These are phyloP conservation scores for Aspergillus sp. DNA, from an alignment of 2,329 filamentous ascomycete species.

Conservation along the genomic window DNA sequence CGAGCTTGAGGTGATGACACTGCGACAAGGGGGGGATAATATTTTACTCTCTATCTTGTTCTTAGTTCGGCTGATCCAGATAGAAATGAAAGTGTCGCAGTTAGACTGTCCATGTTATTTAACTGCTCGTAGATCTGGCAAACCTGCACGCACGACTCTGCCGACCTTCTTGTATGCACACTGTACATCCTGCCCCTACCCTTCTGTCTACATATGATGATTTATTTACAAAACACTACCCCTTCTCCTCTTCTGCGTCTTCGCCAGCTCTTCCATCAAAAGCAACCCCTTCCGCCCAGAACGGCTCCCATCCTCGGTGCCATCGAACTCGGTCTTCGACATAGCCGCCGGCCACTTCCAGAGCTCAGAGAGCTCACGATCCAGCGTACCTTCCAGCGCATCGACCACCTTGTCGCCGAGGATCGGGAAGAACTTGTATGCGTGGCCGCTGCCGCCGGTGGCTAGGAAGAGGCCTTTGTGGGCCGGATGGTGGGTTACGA, in stretches of 20 bases:
- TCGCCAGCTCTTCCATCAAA: slow-evolving; percentile 32
- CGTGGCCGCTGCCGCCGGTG: slow-evolving; percentile 46
- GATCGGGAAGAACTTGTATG: slow-evolving; percentile 46
- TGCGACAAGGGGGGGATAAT: slow-evolving; percentile 1
- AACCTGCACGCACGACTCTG: too few species aligned
- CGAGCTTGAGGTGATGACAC: slow-evolving; percentile 10
- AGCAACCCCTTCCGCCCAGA: slow-evolving; percentile 26
- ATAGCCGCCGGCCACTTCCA: slow-evolving; percentile 34
- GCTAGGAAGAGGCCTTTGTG: slow-evolving; percentile 43
- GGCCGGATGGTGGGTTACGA: slow-evolving; percentile 59
- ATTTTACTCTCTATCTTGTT: neutral
- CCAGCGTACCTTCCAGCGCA: slow-evolving; percentile 36
- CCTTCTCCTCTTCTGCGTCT: slow-evolving; percentile 15
- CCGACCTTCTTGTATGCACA: too few species aligned
- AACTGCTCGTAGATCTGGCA: too few species aligned
- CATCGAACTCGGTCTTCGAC: slow-evolving; percentile 17
- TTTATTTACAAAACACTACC: slow-evolving; percentile 17
- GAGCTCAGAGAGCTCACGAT: slow-evolving; percentile 29
- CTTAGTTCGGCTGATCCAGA: neutral
- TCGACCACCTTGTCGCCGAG: slow-evolving; percentile 44
- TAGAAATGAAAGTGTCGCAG: neutral
- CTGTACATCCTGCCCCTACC: too few species aligned
- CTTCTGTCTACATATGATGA: too few species aligned
- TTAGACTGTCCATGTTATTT: neutral
- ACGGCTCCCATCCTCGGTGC: slow-evolving; percentile 29